phyloP scores from a whole-genome alignment of 192 early-diverging fungal species.

The Phlyctochytrium planicorne region DNA sequence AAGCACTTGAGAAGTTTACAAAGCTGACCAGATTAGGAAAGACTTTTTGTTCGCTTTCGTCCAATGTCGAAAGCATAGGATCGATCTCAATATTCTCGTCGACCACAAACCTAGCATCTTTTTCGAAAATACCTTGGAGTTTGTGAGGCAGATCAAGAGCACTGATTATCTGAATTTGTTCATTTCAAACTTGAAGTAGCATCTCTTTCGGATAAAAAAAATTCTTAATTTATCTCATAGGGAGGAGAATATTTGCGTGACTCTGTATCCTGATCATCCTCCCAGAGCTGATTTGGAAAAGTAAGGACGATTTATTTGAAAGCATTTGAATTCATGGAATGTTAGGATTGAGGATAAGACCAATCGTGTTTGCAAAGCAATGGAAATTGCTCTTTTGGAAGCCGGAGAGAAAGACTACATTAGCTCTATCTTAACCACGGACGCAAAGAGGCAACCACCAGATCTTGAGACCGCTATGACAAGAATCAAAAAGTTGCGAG shows the following conservation, averaged over 20 bases:
- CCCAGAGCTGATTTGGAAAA: too few species aligned
- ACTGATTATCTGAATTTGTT: constrained; percentile 90
- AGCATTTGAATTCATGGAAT: too few species aligned
- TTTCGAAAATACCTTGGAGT: constrained; percentile 59
- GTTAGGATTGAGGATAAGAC: too few species aligned
- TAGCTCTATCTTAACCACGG: constrained; percentile 80
- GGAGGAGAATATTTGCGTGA: constrained; percentile 78
- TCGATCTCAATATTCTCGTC: constrained; percentile 90
- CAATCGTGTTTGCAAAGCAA: constrained; percentile 67
- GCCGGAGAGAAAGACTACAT: constrained; percentile 56
- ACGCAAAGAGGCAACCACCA: constrained; percentile 77
- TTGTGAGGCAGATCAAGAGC: constrained; percentile 76
- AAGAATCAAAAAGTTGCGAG: constrained; percentile 63
- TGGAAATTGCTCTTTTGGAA: constrained; percentile 56
- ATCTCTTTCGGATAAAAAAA: constrained; percentile 16
- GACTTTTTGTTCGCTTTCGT: constrained; percentile 80
- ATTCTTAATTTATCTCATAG: constrained; percentile 12
- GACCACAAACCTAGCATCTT: constrained; percentile 77
- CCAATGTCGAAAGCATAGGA: constrained; percentile 82
- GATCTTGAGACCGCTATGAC: constrained; percentile 78
- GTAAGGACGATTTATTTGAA: too few species aligned
- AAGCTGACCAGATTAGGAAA: constrained; percentile 19
- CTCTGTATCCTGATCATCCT: constrained; percentile 67
- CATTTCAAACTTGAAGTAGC: constrained; percentile 66
- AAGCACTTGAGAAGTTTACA: not conserved